Evolutionary conservation across 2,329 filamentous ascomycete genomes (phyloP).

Genomic region (Fusarium longipes): DNA sequence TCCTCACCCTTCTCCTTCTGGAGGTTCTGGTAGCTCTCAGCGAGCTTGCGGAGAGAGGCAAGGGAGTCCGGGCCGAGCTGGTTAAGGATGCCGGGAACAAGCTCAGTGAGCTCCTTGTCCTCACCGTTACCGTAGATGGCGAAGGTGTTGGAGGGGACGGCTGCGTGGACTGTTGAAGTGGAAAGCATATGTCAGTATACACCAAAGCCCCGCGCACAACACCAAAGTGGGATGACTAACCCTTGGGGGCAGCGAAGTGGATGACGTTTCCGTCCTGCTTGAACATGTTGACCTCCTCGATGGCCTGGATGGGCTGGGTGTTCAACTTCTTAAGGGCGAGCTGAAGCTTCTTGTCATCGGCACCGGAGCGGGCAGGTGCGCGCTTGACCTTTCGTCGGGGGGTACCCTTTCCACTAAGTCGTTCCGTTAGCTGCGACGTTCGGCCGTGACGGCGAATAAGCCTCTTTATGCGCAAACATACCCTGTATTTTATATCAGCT

Average conservation of each 20-base stretch:
- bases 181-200: conserved; percentile 34
- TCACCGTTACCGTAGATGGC: conserved; percentile 99
- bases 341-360: conserved; percentile 99
- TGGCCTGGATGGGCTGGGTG: conserved; percentile 98
- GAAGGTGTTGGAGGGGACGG: conserved; percentile 98
- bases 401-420: conserved; percentile 88
- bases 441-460: conserved; percentile 26
- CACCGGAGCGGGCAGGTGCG: conserved; percentile 89
- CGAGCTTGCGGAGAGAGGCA: conserved; percentile 96
- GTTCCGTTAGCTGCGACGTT: conserved; percentile 47
- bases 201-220: conserved; percentile 34
- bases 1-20: conserved; percentile 88
- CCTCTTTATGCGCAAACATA: conserved; percentile 48
- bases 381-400: conserved; percentile 99
- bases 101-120: conserved; percentile 99
- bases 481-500: conserved; percentile 48
- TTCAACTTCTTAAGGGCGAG: conserved; percentile 98
- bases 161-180: conserved; percentile 81
- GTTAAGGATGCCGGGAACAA: conserved; percentile 99
- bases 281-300: conserved; percentile 99
- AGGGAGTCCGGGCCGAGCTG: conserved; percentile 98
- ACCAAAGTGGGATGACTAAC: conserved; percentile 64
- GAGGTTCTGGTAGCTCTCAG: conserved; percentile 99
- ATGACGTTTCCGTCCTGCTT: conserved; percentile 99
- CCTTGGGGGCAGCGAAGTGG: conserved; percentile 97